Conservation (phyloP, 2,329 filamentous ascomycete species). For the Fusarium sp. region DNA sequence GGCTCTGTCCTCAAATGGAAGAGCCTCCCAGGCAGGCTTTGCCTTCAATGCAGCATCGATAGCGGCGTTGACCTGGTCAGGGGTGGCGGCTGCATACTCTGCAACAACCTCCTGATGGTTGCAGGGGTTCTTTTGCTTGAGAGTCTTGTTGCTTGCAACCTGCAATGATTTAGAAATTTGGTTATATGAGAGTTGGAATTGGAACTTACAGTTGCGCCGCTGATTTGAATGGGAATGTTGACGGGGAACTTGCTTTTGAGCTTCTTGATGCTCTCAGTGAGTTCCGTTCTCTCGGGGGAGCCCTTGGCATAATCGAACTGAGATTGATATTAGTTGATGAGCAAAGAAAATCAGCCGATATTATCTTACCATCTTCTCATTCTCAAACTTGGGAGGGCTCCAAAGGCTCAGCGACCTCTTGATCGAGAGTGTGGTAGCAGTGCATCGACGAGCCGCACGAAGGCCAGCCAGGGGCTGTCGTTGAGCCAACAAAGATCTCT, state of each 20-base stretch:
- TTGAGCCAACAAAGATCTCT: slow-evolving; percentile 24
- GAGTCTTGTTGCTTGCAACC: slow-evolving; percentile 18
- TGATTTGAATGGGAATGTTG: slow-evolving; percentile 29
- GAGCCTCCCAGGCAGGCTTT: slow-evolving; percentile 31
- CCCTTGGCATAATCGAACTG: slow-evolving; percentile 39
- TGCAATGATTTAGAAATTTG: neutral
- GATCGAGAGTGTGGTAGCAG: neutral
- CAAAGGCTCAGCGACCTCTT: slow-evolving; percentile 25
- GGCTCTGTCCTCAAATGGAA: slow-evolving; percentile 32
- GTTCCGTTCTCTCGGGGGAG: slow-evolving; percentile 27
- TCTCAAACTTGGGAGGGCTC: slow-evolving; percentile 37
- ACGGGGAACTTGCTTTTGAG: slow-evolving; percentile 33
- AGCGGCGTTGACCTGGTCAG: slow-evolving; percentile 35
- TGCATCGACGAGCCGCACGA: neutral
- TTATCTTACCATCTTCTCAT: slow-evolving; percentile 34
- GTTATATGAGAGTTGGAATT: fast-evolving
- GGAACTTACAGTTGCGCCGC: slow-evolving; percentile 3
- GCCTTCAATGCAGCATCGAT: slow-evolving; percentile 35
- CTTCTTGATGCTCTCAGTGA: slow-evolving; percentile 30
- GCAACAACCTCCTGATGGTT: slow-evolving; percentile 30
- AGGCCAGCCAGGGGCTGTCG: slow-evolving; percentile 16
- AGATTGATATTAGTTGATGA: neutral
- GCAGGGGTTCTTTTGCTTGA: slow-evolving; percentile 35
- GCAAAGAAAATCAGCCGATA: fast-evolving
- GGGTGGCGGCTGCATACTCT: slow-evolving; percentile 31